These are phyloP conservation scores for Epicoccum sorghinum DNA, from an alignment of 2,329 filamentous ascomycete genomes.

Conservation along the genomic window DNA sequence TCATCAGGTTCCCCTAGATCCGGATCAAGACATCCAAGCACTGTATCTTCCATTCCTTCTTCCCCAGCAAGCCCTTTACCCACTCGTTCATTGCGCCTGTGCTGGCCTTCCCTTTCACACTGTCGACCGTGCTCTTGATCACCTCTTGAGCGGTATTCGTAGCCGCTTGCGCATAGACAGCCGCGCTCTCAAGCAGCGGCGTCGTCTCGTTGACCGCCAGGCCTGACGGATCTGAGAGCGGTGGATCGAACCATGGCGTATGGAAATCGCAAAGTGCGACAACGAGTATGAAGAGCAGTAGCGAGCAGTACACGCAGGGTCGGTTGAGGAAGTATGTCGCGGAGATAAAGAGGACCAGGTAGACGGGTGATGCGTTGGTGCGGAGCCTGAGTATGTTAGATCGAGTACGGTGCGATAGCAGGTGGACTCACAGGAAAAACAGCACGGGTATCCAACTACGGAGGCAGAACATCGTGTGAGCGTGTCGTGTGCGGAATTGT, in stretches of 20 bases:
- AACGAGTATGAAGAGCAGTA: constrained; percentile 93
- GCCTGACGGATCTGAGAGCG: constrained; percentile 50
- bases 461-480: constrained; percentile 66
- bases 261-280: constrained; percentile 93
- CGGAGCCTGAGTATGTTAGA: constrained; percentile 35
- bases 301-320: constrained; percentile 96
- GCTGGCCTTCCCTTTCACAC: constrained; percentile 48
- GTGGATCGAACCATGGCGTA: constrained; percentile 92
- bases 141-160: constrained; percentile 54
- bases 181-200: constrained; percentile 62
- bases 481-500: constrained; percentile 22
- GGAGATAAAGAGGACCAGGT: constrained; percentile 65
- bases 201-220: constrained; percentile 40
- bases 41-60: constrained; percentile 86
- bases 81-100: constrained; percentile 74
- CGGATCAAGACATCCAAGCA: constrained; percentile 88
- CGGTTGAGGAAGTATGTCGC: constrained; percentile 96
- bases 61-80: constrained; percentile 80
- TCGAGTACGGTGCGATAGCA: neutral
- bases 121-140: constrained; percentile 36
- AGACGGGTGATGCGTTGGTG: constrained; percentile 56
- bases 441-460: constrained; percentile 62
- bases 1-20: constrained; percentile 48
- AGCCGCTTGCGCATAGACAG: constrained; percentile 69
- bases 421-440: constrained; percentile 57